Percentiles rank a stretch among this genome's conserved stretches.
Evolutionary conservation across 2,329 filamentous ascomycete genomes (phyloP).

Genomic region (Fusarium avenaceum): DNA sequence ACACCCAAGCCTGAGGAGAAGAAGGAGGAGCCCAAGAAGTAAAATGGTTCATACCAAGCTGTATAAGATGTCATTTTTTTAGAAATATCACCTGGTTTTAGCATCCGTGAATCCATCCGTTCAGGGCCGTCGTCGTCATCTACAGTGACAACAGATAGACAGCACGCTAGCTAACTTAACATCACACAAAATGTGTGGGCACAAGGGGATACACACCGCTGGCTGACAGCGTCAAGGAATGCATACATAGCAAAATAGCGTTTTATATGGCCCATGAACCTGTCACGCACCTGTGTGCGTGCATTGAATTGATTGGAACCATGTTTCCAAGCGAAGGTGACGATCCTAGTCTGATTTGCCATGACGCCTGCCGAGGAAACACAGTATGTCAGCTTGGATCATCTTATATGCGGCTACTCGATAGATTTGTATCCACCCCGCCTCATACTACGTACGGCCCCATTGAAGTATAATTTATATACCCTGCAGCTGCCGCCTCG

Average conservation of each 20-base stretch:
- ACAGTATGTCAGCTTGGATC: constrained; percentile 43
- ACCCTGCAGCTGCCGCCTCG: constrained; percentile 20
- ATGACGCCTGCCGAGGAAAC: constrained; percentile 22
- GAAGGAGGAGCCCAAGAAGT: constrained; percentile 93
- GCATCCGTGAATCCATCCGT: constrained; percentile 29
- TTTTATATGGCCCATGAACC: constrained; percentile 34
- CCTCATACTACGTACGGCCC: constrained; percentile 23
- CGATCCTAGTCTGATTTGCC: constrained; percentile 38
- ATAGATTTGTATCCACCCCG: constrained; percentile 32
- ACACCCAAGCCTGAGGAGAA: constrained; percentile 95
- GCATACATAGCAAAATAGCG: constrained; percentile 31
- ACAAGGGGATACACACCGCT: constrained; percentile 24
- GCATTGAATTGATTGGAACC: constrained; percentile 44
- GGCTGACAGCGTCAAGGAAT: constrained; percentile 31
- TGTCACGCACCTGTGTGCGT: constrained; percentile 27
- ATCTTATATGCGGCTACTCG: constrained; percentile 32
- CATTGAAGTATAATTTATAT: constrained; percentile 32
- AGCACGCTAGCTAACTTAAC: constrained; percentile 18
- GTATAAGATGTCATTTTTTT: constrained; percentile 53
- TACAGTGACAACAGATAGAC: constrained; percentile 23
- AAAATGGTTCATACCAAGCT: constrained; percentile 56
- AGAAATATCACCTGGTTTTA: constrained; percentile 51
- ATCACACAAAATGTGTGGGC: constrained; percentile 25
- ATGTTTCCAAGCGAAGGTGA: constrained; percentile 43
- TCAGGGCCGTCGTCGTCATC: constrained; percentile 18